A percentile compares a stretch with the other conserved stretches of the same genome.
These are phyloP conservation scores for Emmonsia crescens DNA, from an alignment of 2,329 filamentous ascomycete species.

Conservation along the genomic window DNA sequence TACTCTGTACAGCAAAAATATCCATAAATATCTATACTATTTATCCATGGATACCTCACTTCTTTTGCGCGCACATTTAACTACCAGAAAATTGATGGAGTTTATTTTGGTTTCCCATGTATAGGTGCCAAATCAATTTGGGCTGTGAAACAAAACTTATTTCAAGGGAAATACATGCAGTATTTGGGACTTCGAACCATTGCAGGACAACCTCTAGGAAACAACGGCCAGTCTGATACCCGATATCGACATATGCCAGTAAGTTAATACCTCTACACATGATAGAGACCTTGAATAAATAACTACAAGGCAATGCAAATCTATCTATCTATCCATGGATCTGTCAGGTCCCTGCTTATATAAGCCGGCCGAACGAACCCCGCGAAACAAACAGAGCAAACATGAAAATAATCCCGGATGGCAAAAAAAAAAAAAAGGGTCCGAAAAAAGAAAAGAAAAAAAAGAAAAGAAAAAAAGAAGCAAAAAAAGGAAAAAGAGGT, in stretches of 20 bases:
- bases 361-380: not conserved
- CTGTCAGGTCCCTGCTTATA: not conserved
- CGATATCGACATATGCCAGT: not conserved
- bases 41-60: no score
- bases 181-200: no score
- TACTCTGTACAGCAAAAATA: no score
- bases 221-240: not conserved
- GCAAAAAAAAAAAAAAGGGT: not conserved
- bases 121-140: not conserved
- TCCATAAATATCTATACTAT: not conserved
- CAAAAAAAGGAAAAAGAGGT: not conserved
- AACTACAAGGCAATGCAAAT: no score
- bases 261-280: not conserved
- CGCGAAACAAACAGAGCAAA: slow-evolving; percentile 1
- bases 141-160: not conserved
- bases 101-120: not conserved
- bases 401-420: not conserved
- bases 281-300: not conserved
- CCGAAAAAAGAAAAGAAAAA: not conserved
- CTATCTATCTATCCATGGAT: no score
- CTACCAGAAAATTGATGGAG: not conserved
- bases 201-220: not conserved
- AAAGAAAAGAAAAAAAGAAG: not conserved
- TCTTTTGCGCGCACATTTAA: not conserved
- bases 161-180: no score